Evolutionary conservation across 148 eudicot genomes (phyloP).

Genomic region (Oxyria digyna): DNA sequence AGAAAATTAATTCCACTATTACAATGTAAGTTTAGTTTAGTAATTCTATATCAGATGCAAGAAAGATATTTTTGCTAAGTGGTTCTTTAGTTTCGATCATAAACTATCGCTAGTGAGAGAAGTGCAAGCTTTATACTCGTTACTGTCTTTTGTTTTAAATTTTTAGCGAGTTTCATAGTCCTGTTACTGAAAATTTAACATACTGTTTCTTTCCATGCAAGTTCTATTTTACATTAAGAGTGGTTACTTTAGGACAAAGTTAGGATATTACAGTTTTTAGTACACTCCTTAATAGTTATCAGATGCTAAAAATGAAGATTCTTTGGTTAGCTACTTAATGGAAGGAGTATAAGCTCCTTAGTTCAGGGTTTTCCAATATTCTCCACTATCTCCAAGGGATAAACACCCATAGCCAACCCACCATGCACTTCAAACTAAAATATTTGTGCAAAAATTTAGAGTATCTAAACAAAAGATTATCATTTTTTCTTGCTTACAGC

Average conservation of each 20-base stretch:
- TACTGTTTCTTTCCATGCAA: too few relatives aligned
- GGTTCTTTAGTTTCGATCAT: not conserved
- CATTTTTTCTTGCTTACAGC: conserved; percentile 52
- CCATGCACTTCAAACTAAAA: not conserved
- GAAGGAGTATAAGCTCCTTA: not conserved
- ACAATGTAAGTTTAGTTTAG: not conserved
- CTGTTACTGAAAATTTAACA: too few relatives aligned
- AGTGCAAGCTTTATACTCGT: not conserved
- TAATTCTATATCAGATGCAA: not conserved
- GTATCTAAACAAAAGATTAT: conserved; percentile 17
- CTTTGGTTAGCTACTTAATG: too few relatives aligned
- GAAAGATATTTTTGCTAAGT: not conserved
- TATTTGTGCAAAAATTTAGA: not conserved
- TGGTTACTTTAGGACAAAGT: too few relatives aligned
- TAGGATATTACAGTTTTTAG: too few relatives aligned
- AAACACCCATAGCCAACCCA: not conserved
- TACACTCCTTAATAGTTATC: too few relatives aligned
- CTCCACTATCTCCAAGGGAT: not conserved
- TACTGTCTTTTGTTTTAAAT: not conserved
- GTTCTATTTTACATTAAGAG: too few relatives aligned
- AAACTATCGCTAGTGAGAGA: not conserved
- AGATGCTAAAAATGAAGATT: too few relatives aligned
- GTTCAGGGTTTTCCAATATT: not conserved
- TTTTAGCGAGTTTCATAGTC: too few relatives aligned
- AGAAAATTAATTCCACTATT: not conserved